Conservation (phyloP, 2,329 filamentous ascomycete genomes). For the Aureobasidium sp. region DNA sequence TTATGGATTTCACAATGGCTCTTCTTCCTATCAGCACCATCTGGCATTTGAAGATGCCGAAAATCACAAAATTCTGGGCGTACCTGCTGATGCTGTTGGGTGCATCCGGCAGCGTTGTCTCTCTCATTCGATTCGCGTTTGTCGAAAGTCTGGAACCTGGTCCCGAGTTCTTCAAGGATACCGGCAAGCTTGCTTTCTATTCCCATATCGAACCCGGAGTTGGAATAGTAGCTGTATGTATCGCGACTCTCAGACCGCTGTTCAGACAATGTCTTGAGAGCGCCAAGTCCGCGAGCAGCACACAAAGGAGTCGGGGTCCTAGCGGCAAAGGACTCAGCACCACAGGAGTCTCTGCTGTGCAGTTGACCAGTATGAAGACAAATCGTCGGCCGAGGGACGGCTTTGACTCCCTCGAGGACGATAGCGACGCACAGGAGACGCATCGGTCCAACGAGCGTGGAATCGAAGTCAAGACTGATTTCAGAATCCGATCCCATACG, state of each 20-base stretch:
- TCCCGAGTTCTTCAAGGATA: slow-evolving; percentile 3
- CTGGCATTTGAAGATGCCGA: slow-evolving; percentile 11
- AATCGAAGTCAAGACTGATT: background rate
- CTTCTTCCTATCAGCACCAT: slow-evolving; percentile 14
- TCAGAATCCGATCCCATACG: background rate
- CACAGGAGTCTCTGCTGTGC: background rate
- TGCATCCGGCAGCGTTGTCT: slow-evolving; percentile 12
- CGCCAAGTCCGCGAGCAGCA: background rate
- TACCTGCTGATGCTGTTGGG: slow-evolving; percentile 12
- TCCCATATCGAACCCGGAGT: slow-evolving; percentile 20
- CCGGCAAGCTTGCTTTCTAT: slow-evolving; percentile 18
- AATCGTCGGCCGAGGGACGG: background rate
- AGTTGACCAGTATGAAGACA: background rate
- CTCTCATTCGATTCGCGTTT: slow-evolving; percentile 14
- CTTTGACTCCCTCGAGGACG: background rate
- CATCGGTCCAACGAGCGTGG: background rate
- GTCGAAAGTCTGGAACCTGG: slow-evolving; percentile 5
- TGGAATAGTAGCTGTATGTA: slow-evolving; percentile 21
- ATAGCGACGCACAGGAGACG: background rate
- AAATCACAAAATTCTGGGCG: slow-evolving; percentile 10
- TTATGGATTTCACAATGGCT: slow-evolving; percentile 16
- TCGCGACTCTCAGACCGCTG: slow-evolving; percentile 21
- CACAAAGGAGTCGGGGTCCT: background rate
- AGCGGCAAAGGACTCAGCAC: background rate
- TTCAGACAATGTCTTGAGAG: slow-evolving; percentile 15